Evolutionary conservation across 192 early-diverging fungal genomes (phyloP), one percentile per base, ranked within the genome.

Genomic region (Chytriomyces sp.): DNA sequence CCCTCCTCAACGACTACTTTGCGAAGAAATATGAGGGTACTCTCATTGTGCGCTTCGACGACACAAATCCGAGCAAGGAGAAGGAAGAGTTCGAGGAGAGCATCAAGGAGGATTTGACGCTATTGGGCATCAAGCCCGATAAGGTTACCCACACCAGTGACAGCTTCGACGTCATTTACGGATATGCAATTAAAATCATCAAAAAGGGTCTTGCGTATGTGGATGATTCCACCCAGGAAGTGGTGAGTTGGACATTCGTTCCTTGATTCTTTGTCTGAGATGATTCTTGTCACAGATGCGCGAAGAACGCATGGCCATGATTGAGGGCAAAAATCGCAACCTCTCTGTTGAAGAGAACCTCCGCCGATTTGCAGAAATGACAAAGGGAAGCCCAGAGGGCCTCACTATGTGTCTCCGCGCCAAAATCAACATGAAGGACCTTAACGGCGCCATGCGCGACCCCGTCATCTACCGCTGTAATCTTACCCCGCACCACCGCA

Each of bases 61-160:
- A 99, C 80, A 98, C 98, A 37, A 99, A 99, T 78, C 98, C 98
- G 12, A 83, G 75, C 55, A 99, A 99, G 82, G 98, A 99, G 82
- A 95, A 93, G 87, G 59, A 67, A 10, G 98, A 99, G 85, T 99
- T 94, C 64, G 94, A 99, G 84, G 89, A 96, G 54, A 80, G 90
- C 22, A 99, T 99, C 77, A 91, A 90, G 73, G 94, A 96, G 86
- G 98, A 99, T 76, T 78, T 99, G 74, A 49, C 77, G n/a, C 80
- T 95, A 52, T 84, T 99, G 34, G 96, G 93, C 30, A 92, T 99
- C 75, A 78, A 85, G 54, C 85, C 89, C 8, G 91, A 94, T 37
- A 55, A 77, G 39, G 81, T 91, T 37, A 84, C 94, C 33, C 94
- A 98, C 77, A 96, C 98, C 25, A 96, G 94, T 2, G 94, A 99